Base-by-base conservation (phyloP, 202 grass and related monocot species). In the Saccharum hybrid region DNA sequence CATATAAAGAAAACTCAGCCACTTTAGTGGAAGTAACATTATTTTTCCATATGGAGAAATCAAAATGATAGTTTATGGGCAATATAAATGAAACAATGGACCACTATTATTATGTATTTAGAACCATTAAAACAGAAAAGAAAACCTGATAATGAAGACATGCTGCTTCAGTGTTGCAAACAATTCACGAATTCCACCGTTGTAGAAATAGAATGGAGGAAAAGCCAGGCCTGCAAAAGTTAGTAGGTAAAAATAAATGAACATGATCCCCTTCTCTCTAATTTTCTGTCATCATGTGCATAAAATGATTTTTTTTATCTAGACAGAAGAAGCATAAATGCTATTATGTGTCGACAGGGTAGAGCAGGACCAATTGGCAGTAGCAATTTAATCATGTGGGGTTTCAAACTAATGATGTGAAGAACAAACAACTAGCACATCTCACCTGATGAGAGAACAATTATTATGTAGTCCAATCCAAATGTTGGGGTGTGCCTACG, bases 141-240 rank as follows among this genome's bases (percentile, higher is more conserved):
- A 64, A 79, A 88, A 99, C 96, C 96, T 99, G 84, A 94, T 84
- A 80, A 99, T 92, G 74, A 99, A 92, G 86, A 96, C 86, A 22
- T 99, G 96, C 0, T 94, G 88, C 63, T 96, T 99, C 64, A 99
- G 74, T 67, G 91, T 91, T 72, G 79, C 76, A 61, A 99, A 91
- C 82, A 99, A 88, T 78, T 99, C 96, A 86, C 93, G 91, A 81
- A 92, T 72, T 73, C 96, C 96, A 7, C 96, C 91, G 74, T 82
- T 96, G 73, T 99, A 99, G 89, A 99, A 99, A 83, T 99, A 94
- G 84, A 99, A 90, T 82, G 96, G 93, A 86, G 96, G 86, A 89
- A 80, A 94, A 80, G 96, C 96, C 59, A 99, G 66, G 22, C 96
- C 96, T 99, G 83, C 75, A 90, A 37, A 88, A 87, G 68, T 88